These are phyloP conservation scores for Dothideomycetes sp. DNA, from an alignment of 2,329 filamentous ascomycete genomes.

Conservation along the genomic window DNA sequence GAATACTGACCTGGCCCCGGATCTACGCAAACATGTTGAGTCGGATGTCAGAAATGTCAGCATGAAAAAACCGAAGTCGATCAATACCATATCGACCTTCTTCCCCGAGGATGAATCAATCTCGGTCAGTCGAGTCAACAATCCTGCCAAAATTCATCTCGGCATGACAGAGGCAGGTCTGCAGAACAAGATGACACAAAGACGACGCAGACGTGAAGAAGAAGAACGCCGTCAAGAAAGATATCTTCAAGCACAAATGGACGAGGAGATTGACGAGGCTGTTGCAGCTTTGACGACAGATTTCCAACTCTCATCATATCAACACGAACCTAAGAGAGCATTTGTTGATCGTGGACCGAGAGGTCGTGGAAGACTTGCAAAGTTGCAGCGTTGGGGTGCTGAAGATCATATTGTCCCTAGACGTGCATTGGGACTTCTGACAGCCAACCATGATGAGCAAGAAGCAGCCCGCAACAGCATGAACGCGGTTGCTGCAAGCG, in stretches of 20 bases:
- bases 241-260: slow-evolving; percentile 10
- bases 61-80: slow-evolving; percentile 1
- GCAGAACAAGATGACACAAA: slow-evolving; percentile 3
- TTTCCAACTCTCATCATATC: slow-evolving; percentile 19
- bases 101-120: slow-evolving; percentile 21
- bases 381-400: slow-evolving; percentile 9
- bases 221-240: slow-evolving; percentile 13
- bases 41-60: neutral
- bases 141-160: slow-evolving; percentile 9
- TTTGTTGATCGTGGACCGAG: slow-evolving; percentile 14
- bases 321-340: slow-evolving; percentile 16
- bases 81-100: neutral
- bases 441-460: slow-evolving; percentile 3
- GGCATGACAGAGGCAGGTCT: slow-evolving; percentile 16
- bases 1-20: slow-evolving; percentile 31
- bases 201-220: slow-evolving; percentile 12
- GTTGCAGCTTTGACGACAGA: slow-evolving; percentile 9
- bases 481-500: slow-evolving; percentile 3
- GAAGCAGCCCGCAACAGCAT: slow-evolving; percentile 7
- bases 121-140: neutral
- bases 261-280: slow-evolving; percentile 16
- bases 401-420: slow-evolving; percentile 7
- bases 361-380: slow-evolving; percentile 13
- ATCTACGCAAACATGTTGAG: slow-evolving; percentile 18
- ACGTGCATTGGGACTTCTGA: slow-evolving; percentile 11